Evolutionary conservation across 1,284 basidiomycete genomes (phyloP).

Genomic region (Austroboletus olivaceoglutinosus): DNA sequence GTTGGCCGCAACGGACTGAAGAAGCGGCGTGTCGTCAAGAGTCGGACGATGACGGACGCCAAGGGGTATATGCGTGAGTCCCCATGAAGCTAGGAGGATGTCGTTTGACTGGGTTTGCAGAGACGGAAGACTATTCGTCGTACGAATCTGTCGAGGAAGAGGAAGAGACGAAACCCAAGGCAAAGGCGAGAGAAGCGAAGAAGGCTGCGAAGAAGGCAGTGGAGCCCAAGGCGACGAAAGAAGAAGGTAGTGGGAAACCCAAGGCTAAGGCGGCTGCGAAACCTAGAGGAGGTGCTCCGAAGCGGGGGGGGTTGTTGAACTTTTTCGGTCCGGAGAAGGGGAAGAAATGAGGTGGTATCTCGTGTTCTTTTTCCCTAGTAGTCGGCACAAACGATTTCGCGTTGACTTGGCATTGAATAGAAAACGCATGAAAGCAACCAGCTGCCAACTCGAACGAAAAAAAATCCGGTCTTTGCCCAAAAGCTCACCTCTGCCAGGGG

Average conservation of each 20-base stretch:
- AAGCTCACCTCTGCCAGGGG: slow-evolving; percentile 29
- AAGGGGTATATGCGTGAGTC: slow-evolving; percentile 71
- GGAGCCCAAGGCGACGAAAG: slow-evolving; percentile 34
- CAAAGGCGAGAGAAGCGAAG: no score
- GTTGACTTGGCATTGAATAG: no score
- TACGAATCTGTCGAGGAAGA: slow-evolving; percentile 74
- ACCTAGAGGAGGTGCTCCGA: slow-evolving; percentile 17
- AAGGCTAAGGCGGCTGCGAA: slow-evolving; percentile 21
- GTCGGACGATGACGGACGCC: slow-evolving; percentile 50
- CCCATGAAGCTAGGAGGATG: no score
- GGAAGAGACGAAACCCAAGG: slow-evolving; percentile 32
- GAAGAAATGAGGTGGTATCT: no score
- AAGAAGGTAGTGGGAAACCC: slow-evolving; percentile 11
- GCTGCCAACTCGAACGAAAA: slow-evolving; percentile 28
- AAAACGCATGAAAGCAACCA: slow-evolving; percentile 21
- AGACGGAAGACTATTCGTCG: slow-evolving; percentile 72
- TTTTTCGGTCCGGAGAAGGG: slow-evolving; percentile 33
- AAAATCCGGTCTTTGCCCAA: slow-evolving; percentile 26
- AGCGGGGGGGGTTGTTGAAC: slow-evolving; percentile 31
- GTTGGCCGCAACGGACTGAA: slow-evolving; percentile 70
- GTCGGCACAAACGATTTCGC: no score
- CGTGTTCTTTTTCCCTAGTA: no score
- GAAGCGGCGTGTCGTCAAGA: slow-evolving; percentile 65
- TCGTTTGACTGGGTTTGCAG: slow-evolving; percentile 41
- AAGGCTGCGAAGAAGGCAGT: slow-evolving; percentile 28